These are phyloP conservation scores for Lactarius pseudohatsudake DNA, from an alignment of 768 basidiomycete species.

Conservation along the genomic window DNA sequence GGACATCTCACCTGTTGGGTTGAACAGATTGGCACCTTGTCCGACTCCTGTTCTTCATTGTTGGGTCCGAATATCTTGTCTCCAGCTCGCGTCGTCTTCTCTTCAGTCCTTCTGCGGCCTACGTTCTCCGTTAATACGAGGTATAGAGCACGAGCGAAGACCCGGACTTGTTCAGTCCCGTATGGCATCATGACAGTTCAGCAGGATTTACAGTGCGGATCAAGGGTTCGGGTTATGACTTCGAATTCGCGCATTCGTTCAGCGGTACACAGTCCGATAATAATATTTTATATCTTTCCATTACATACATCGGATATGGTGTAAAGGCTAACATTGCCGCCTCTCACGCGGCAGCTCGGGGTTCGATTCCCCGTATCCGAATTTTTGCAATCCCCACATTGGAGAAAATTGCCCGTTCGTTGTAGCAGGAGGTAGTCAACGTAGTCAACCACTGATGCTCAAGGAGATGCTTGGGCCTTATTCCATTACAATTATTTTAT, in stretches of 20 bases:
- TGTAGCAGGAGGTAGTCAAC: too few relatives aligned
- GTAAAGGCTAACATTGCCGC: constrained; percentile 42
- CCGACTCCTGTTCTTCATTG: neutral
- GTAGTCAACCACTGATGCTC: too few relatives aligned
- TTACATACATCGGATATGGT: constrained; percentile 35
- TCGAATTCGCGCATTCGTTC: neutral
- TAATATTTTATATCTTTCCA: neutral
- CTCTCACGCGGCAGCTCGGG: constrained; percentile 44
- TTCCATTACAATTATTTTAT: too few relatives aligned
- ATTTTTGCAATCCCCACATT: neutral
- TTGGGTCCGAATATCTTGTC: neutral
- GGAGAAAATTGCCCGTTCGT: too few relatives aligned
- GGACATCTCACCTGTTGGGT: too few relatives aligned
- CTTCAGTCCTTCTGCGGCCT: neutral
- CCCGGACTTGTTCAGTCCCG: neutral
- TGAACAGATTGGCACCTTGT: too few relatives aligned
- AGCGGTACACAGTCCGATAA: too few relatives aligned
- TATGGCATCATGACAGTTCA: too few relatives aligned
- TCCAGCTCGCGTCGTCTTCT: neutral
- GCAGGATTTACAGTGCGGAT: too few relatives aligned
- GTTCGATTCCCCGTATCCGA: constrained; percentile 45
- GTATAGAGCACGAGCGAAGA: neutral
- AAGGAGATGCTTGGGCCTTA: too few relatives aligned
- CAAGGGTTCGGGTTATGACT: too few relatives aligned
- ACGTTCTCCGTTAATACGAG: neutral